phyloP scores from a whole-genome alignment of 1,284 basidiomycete species.

The Sanghuangporus baumii region DNA sequence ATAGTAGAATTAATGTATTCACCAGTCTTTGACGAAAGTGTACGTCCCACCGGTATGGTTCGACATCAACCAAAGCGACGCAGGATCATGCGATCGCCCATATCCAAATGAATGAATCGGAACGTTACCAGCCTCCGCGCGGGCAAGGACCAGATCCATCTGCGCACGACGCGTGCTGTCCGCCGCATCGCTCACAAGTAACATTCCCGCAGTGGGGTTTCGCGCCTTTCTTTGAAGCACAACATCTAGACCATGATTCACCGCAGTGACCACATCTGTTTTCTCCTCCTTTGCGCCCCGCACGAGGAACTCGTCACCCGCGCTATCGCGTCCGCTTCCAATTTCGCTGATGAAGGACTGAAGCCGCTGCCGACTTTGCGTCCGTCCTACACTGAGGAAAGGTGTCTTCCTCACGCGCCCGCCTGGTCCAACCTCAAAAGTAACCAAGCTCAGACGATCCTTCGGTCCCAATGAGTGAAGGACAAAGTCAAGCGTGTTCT shows the following conservation, averaged over 20 bases:
- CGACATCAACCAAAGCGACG: constrained; percentile 97
- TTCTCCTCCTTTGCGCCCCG: constrained; percentile 79
- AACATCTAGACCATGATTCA: constrained; percentile 90
- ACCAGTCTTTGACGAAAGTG: constrained; percentile 93
- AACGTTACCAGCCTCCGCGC: constrained; percentile 92
- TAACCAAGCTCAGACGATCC: constrained; percentile 83
- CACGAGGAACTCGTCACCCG: constrained; percentile 72
- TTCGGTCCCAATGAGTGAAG: constrained; percentile 66
- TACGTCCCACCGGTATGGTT: constrained; percentile 97
- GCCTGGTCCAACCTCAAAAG: constrained; percentile 78
- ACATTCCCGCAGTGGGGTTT: constrained; percentile 86
- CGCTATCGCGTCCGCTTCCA: constrained; percentile 37
- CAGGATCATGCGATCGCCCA: constrained; percentile 93
- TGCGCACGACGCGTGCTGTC: constrained; percentile 93
- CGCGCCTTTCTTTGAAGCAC: constrained; percentile 89
- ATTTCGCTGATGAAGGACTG: constrained; percentile 75
- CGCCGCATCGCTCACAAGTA: constrained; percentile 87
- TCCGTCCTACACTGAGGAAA: constrained; percentile 69
- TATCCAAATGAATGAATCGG: constrained; percentile 97
- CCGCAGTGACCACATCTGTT: constrained; percentile 93
- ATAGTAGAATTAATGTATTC: constrained; percentile 7
- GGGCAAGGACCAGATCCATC: constrained; percentile 95
- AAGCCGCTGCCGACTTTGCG: constrained; percentile 65
- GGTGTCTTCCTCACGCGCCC: constrained; percentile 85
- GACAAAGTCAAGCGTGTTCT: constrained; percentile 79